phyloP scores from a whole-genome alignment of 148 eudicot species.

The Rhododendron molle region DNA sequence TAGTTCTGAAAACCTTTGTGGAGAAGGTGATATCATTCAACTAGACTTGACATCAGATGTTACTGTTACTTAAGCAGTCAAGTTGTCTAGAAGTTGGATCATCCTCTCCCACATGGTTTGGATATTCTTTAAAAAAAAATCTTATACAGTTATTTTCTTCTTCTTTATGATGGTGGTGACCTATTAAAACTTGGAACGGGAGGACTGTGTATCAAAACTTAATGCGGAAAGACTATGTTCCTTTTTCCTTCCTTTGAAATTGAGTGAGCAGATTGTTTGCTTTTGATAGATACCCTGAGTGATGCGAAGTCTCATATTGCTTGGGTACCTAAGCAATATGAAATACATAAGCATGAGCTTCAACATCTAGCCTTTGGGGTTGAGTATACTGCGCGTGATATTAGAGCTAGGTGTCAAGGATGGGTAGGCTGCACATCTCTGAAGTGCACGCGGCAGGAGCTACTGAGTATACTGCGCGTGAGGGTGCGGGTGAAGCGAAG shows the following conservation, averaged over 20 bases:
- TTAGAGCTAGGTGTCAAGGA: not conserved
- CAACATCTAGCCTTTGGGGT: not conserved
- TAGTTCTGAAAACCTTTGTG: not conserved
- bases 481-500: not conserved
- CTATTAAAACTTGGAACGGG: not conserved
- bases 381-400: not conserved
- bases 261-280: not conserved
- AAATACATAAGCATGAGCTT: not conserved
- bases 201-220: not conserved
- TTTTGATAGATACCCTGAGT: not conserved
- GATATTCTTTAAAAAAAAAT: not conserved
- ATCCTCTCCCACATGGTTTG: not conserved
- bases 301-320: not conserved
- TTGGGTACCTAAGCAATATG: not conserved
- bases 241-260: not conserved
- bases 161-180: not conserved
- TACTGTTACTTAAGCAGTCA: not conserved
- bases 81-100: not conserved
- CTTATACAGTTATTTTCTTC: not conserved
- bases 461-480: not conserved
- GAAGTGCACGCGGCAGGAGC: not conserved
- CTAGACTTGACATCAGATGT: not conserved
- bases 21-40: not conserved
- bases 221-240: not conserved
- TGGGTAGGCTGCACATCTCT: not conserved